Evolutionary conservation across 768 basidiomycete species (phyloP), one percentile per base, ranked within the genome.

Genomic region (Podaxis sp.): DNA sequence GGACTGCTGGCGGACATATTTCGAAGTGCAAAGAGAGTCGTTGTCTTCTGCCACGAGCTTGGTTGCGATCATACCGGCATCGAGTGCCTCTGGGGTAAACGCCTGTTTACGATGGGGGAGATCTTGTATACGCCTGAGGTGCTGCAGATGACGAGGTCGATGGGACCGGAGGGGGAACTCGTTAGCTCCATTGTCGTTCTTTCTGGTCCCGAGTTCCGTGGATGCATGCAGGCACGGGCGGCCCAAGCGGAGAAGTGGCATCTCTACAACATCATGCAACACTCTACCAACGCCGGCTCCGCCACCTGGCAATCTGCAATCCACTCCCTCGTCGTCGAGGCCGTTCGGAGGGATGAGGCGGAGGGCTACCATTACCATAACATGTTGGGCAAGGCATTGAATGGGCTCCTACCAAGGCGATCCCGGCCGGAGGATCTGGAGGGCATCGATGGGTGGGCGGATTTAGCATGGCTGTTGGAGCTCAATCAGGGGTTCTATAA

Each of bases 401-500:
- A 72, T 38, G 71, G 71, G 2, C 59, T 71, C 1, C 59, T 72
- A 29, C 71, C 70, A 15, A 58, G 71, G 2, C 64, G 67, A 19
- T 63, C 71, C 0, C 65, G 61, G 0, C 59, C 66, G 19, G 22
- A 40, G 1, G 65, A 68, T 59, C 58, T 68, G 19, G 19, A 43
- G 17, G 65, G 63, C 15, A 13, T 58, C 8, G 63, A 68, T 36
- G 69, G 69, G 4, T 71, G 71, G 71, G 64, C 58, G 12, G 70
- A 72, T 43, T 61, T 72, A 13, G 69, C 70, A 2, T 71, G 70
- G 71, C 53, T 72, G 36, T 59, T 72, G 19, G 70, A 71, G 59
- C 56, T 71, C 13, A 71, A 71, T 57, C 70, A 71, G 33, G 70
- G 66, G 1, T 71, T 67, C 36, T 72, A 71, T 50, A 72, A 72